These are phyloP conservation scores for Dissophora globulifera DNA, from an alignment of 192 early-diverging fungal species.

Conservation along the genomic window DNA sequence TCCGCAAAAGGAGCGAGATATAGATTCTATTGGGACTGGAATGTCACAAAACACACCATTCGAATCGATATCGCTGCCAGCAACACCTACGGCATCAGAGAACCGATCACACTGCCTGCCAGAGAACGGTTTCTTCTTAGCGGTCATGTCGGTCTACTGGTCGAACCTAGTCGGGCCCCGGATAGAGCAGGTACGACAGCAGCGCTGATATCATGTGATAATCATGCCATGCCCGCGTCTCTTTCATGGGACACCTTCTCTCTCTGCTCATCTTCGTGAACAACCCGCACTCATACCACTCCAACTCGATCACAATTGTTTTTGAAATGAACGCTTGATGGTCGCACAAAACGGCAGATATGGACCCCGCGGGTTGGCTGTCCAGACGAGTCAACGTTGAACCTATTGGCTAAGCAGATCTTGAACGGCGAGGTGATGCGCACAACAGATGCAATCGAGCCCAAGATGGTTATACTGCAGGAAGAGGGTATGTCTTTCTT, in stretches of 20 bases:
- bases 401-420: slow-evolving; percentile 59
- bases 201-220: slow-evolving; percentile 29
- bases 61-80: slow-evolving; percentile 45
- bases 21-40: slow-evolving; percentile 18
- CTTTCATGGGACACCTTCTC: slow-evolving; percentile 3
- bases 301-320: slow-evolving; percentile 2
- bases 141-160: slow-evolving; percentile 63
- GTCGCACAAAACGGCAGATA: slow-evolving; percentile 39
- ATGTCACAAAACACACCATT: slow-evolving; percentile 23
- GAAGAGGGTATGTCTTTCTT: slow-evolving; percentile 44
- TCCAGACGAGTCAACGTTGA: slow-evolving; percentile 48
- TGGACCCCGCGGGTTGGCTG: slow-evolving; percentile 49
- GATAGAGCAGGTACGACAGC: slow-evolving; percentile 54
- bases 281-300: neutral
- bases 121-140: slow-evolving; percentile 63
- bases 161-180: slow-evolving; percentile 65
- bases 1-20: slow-evolving; percentile 19
- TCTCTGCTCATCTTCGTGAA: neutral
- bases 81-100: slow-evolving; percentile 42
- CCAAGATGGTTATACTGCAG: slow-evolving; percentile 61
- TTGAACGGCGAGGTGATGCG: slow-evolving; percentile 65
- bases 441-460: slow-evolving; percentile 47
- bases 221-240: neutral
- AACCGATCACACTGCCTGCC: slow-evolving; percentile 51
- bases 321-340: slow-evolving; percentile 18